phyloP scores from a whole-genome alignment of 2,329 filamentous ascomycete genomes.

The Cytospora schulzeri region DNA sequence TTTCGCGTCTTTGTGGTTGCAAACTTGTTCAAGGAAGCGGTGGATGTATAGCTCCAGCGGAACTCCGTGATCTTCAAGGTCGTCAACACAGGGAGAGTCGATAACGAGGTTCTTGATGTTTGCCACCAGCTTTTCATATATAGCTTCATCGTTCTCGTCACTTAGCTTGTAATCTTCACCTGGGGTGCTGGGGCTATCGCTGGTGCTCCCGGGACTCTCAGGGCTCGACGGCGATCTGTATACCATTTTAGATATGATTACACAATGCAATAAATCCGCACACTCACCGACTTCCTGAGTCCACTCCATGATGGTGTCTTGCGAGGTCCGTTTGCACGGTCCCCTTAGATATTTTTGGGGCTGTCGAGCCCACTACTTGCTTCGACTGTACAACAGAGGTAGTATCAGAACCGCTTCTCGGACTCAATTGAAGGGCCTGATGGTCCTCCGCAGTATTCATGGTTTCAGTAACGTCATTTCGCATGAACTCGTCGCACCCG shows the following conservation, averaged over 20 bases:
- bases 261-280: background rate
- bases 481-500: background rate
- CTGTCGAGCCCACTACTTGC: accelerated
- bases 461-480: background rate
- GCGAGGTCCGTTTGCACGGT: background rate
- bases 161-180: background rate
- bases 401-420: background rate
- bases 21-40: background rate
- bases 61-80: background rate
- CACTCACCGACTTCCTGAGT: background rate
- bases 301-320: background rate
- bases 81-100: background rate
- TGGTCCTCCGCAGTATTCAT: background rate
- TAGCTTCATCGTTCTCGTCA: background rate
- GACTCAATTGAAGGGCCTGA: background rate
- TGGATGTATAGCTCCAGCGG: constrained; percentile 8
- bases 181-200: background rate
- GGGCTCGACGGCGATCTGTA: background rate
- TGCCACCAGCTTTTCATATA: background rate
- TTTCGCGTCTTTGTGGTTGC: background rate
- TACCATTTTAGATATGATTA: background rate
- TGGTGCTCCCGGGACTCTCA: background rate
- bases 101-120: background rate
- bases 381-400: background rate
- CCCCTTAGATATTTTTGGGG: background rate